Evolutionary conservation across 352 stramenopile genomes (phyloP).

Genomic region (Aphanomyces stellatus): DNA sequence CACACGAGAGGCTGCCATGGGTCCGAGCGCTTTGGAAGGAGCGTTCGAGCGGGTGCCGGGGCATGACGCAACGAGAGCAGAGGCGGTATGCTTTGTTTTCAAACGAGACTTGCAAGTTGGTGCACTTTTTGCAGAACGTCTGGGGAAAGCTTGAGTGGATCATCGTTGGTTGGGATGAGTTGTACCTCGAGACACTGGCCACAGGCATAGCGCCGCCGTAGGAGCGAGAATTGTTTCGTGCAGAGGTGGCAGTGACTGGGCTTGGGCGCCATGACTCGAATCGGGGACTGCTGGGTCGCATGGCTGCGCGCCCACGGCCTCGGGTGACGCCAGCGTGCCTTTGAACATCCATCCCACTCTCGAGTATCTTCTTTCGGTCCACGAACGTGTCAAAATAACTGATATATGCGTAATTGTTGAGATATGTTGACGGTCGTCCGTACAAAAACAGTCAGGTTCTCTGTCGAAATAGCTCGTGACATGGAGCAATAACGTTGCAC

Average conservation of each 20-base stretch:
- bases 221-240: background rate
- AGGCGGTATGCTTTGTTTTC: background rate
- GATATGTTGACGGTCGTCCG: no score
- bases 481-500: no score
- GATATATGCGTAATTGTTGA: no score
- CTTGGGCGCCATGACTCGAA: background rate
- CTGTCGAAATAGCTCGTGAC: no score
- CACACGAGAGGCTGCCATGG: no score
- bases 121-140: background rate
- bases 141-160: background rate
- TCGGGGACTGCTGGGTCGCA: background rate
- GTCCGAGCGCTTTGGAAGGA: background rate
- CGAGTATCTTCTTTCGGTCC: no score
- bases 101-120: background rate
- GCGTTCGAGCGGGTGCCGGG: background rate
- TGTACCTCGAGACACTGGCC: background rate
- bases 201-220: background rate
- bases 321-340: no score
- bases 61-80: background rate
- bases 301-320: no score
- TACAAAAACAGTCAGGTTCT: no score
- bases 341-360: no score
- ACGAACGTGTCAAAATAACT: no score
- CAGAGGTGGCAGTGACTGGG: background rate
- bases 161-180: background rate